phyloP scores from a whole-genome alignment of 352 stramenopile genomes.

The Phytophthora niederhauseri region DNA sequence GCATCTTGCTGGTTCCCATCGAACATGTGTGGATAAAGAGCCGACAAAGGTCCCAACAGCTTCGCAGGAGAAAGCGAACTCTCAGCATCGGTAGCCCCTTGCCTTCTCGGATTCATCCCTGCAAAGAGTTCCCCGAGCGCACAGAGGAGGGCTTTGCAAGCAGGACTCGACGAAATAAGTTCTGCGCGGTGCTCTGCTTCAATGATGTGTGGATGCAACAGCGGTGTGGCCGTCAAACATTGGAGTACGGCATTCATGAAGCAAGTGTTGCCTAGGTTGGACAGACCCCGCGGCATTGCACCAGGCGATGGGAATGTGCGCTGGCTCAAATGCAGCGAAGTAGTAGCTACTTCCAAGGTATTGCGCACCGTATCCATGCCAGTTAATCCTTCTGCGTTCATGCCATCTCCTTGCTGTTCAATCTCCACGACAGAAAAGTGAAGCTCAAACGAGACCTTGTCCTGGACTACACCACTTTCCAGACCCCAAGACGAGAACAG shows the following conservation, averaged over 20 bases:
- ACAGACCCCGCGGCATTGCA: slow-evolving; percentile 35
- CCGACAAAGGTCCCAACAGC: slow-evolving; percentile 80
- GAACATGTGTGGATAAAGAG: slow-evolving; percentile 88
- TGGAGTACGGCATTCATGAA: slow-evolving; percentile 88
- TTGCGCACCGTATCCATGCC: not conserved
- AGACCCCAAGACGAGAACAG: slow-evolving; percentile 6
- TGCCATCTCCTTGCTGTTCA: not conserved
- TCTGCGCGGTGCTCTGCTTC: slow-evolving; percentile 57
- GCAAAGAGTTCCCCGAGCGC: slow-evolving; percentile 86
- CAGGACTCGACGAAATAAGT: not conserved
- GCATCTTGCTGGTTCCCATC: slow-evolving; percentile 96
- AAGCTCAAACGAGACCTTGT: slow-evolving; percentile 20
- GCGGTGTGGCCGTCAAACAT: slow-evolving; percentile 92
- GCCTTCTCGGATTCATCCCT: slow-evolving; percentile 31
- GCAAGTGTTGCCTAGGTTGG: slow-evolving; percentile 81
- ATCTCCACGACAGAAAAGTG: slow-evolving; percentile 19
- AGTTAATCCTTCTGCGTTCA: not conserved
- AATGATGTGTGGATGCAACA: slow-evolving; percentile 93
- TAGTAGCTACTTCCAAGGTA: not conserved
- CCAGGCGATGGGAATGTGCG: not conserved
- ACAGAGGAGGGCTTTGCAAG: slow-evolving; percentile 48
- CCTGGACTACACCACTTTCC: not conserved
- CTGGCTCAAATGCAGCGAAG: not conserved
- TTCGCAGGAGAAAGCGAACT: slow-evolving; percentile 42
- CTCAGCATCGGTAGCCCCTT: not conserved